A percentile compares a stretch with the other conserved stretches of the same genome.
Evolutionary conservation across 306 rosid genomes (phyloP).

Genomic region (Ochetophila trinervis): DNA sequence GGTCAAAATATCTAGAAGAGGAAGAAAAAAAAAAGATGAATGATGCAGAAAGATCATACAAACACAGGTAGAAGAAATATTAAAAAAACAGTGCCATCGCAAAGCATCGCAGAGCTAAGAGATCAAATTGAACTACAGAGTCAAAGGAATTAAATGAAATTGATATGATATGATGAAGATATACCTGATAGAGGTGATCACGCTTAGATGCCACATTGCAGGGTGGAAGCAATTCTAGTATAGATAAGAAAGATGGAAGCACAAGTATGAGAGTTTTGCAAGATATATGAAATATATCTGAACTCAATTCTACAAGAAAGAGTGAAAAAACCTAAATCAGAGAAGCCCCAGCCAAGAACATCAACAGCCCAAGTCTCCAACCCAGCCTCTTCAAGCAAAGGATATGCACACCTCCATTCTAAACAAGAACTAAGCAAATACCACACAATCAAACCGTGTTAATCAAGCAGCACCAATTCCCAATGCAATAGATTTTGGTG

Average conservation of each 20-base stretch:
- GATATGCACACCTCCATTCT: slow-evolving; percentile 84
- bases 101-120: neutral
- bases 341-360: slow-evolving; percentile 99
- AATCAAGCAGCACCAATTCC: slow-evolving; percentile 7
- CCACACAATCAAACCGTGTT: slow-evolving; percentile 19
- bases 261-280: slow-evolving; percentile 5
- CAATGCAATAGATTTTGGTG: neutral
- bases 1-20: too few species aligned
- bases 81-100: neutral
- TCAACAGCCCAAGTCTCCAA: slow-evolving; percentile 93
- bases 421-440: slow-evolving; percentile 71
- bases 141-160: slow-evolving; percentile 3
- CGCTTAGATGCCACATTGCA: slow-evolving; percentile 79
- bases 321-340: slow-evolving; percentile 59
- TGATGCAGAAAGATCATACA: neutral
- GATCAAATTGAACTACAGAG: neutral
- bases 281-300: neutral
- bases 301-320: neutral
- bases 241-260: slow-evolving; percentile 10
- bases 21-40: neutral
- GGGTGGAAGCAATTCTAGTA: slow-evolving; percentile 67
- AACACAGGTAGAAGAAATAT: neutral
- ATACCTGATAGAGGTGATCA: slow-evolving; percentile 78
- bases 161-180: neutral
- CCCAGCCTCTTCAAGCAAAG: slow-evolving; percentile 85